Conservation (phyloP, 257 asterid species). For the Ballota nigra region DNA sequence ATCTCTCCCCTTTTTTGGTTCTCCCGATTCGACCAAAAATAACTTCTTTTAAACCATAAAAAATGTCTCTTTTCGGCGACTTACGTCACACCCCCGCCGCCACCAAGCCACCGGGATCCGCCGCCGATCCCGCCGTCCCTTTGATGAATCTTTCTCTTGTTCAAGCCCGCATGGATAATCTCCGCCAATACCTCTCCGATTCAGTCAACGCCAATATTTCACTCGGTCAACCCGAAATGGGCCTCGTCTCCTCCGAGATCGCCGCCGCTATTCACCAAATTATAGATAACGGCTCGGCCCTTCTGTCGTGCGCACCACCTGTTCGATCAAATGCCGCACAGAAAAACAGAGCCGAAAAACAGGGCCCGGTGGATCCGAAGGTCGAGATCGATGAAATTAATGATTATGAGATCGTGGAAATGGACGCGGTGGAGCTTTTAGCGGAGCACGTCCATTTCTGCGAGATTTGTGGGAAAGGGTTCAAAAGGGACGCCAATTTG, state of each 20-base stretch:
- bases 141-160: conserved; percentile 57
- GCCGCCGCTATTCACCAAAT: conserved; percentile 63
- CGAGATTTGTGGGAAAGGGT: conserved; percentile 90
- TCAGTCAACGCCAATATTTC: conserved; percentile 55
- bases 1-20: not conserved
- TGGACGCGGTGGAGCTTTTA: conserved; percentile 74
- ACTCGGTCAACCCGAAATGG: conserved; percentile 55
- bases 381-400: conserved; percentile 33
- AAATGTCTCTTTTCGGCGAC: conserved; percentile 50
- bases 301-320: conserved; percentile 43
- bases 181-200: conserved; percentile 56
- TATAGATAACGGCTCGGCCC: conserved; percentile 74
- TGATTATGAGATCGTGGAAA: conserved; percentile 60
- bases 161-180: conserved; percentile 57
- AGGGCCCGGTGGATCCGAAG: conserved; percentile 20
- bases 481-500: conserved; percentile 88
- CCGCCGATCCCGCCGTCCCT: conserved; percentile 32
- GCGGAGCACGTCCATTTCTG: conserved; percentile 92
- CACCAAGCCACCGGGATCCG: conserved; percentile 39
- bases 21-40: not conserved
- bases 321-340: conserved; percentile 2
- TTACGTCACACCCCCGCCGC: conserved; percentile 50
- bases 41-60: not conserved
- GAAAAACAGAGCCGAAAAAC: not conserved
- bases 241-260: conserved; percentile 65